Evolutionary conservation across 768 basidiomycete species (phyloP).

Genomic region (Hortiboletus flavorubellus): DNA sequence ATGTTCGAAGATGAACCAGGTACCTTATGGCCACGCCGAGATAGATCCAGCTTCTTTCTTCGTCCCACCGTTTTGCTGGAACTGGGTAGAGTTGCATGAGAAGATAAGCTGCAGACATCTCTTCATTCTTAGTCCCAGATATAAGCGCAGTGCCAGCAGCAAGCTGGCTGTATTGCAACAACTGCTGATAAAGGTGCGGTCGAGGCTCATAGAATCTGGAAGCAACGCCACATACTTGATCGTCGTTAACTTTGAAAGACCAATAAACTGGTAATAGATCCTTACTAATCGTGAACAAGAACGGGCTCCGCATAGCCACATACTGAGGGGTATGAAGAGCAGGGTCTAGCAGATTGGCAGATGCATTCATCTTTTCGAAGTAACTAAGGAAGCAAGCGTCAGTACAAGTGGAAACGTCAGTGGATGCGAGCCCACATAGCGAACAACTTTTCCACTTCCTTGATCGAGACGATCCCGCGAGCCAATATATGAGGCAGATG

Average conservation of each 20-base stretch:
- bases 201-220: slow-evolving; percentile 76
- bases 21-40: slow-evolving; percentile 86
- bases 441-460: slow-evolving; percentile 71
- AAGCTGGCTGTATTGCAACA: slow-evolving; percentile 73
- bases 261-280: slow-evolving; percentile 18
- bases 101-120: slow-evolving; percentile 82
- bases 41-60: slow-evolving; percentile 87
- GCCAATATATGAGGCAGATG: slow-evolving; percentile 63
- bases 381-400: slow-evolving; percentile 42
- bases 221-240: slow-evolving; percentile 79
- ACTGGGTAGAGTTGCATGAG: slow-evolving; percentile 74
- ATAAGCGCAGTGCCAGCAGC: slow-evolving; percentile 77
- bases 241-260: slow-evolving; percentile 5
- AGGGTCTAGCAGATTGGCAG: slow-evolving; percentile 76
- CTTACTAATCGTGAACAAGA: slow-evolving; percentile 88
- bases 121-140: slow-evolving; percentile 75
- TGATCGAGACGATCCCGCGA: slow-evolving; percentile 56
- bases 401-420: neutral
- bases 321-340: slow-evolving; percentile 79
- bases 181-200: slow-evolving; percentile 62
- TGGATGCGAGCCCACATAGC: slow-evolving; percentile 47
- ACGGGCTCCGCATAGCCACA: slow-evolving; percentile 81
- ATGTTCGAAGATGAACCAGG: slow-evolving; percentile 4
- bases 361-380: slow-evolving; percentile 76
- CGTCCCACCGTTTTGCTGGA: slow-evolving; percentile 78